Base-by-base conservation (phyloP, 164 flowering plant genomes). In the Litsea cubeba region DNA sequence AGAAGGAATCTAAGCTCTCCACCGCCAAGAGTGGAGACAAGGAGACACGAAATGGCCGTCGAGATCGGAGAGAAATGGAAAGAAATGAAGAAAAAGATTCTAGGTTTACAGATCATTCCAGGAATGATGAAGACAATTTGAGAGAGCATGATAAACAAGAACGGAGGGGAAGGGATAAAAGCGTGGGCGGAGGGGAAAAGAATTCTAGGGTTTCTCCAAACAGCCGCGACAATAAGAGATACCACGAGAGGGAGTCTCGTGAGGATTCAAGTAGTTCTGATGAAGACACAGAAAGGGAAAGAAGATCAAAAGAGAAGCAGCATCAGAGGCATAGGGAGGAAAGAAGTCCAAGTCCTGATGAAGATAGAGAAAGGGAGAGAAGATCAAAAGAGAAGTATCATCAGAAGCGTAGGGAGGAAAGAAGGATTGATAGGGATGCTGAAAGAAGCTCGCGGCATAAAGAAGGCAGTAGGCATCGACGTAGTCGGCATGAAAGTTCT, bases 281-380 rank as follows among this genome's bases (percentile, higher is more conserved):
- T 23, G 72, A 24, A 12, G 35, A 26, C 57, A 25, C 3, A 17
- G 14, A 62, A 28, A 57, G 35, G 62, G 63, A 70, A 4, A 54
- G 46, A 5, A 18, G 63, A 25, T 28, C 26, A 23, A 11, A 57
- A 62, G 51, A 30, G 8, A 25, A 70, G 23, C 15, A 49, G 1
- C 46, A 7, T 8, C 46, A 40, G 46, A 5, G 46, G 46, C 46
- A 40, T 40, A 40, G 46, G 46, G 46, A 40, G 46, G 46, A 40
- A 40, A 49, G 4, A 50, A 24, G 23, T 20, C 57, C 22, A n/a
- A 2, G 63, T 26, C n/a, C 26, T 22, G 73, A 71, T 63, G 58
- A 46, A 71, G 46, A 30, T 46, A 26, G 23, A 28, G 25, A 58
- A 22, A 18, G 50, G 60, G 64, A 71, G 40, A 71, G 72, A n/a